Evolutionary conservation across 148 eudicot genomes (phyloP), one percentile per base, ranked within the genome.

Genomic region (Vaccinium myrtillus): DNA sequence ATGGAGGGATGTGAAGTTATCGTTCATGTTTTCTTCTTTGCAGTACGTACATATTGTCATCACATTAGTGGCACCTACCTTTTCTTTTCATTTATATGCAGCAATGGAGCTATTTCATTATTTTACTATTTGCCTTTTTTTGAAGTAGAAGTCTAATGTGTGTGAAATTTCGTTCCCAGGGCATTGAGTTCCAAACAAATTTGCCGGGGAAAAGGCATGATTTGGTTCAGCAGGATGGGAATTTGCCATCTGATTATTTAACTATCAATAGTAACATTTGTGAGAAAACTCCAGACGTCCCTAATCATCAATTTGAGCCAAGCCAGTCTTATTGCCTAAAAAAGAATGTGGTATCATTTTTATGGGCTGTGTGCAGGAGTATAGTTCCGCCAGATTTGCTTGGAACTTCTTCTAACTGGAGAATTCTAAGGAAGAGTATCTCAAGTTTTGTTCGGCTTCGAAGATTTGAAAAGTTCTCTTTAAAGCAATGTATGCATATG

Each of bases 351-450:
- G 92, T 87, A 48, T 93, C 97, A 12, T 95, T 90, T 87, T 83
- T 95, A 81, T 96, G 99, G 99, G 98, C 99, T 81, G 93, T 89
- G 79, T 95, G 98, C 85, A 92, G 93, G 83, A 92, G 81, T 85
- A 88, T 95, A 61, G 84, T 94, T 69, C 99, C 99, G 54, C 81
- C 86, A 49, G 91, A 87, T 77, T 83, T 94, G 83, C 87, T 96
- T 67, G 98, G 99, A 51, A 65, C 49, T 50, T 83, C 93, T 59
- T 92, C 92, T 77, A 88, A 87, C 89, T 87, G 91, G 90, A 93
- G 96, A 92, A 81, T 80, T 77, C 75, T 96, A 81, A 87, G 91
- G 83, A 93, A 85, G 85, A 96, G 92, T 85, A 89, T 96, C n/a
- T 88, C 88, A 23, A 93, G 87, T 85, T 92, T 96, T 86, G 85